Conservation (phyloP, 495 filamentous ascomycete species). For the Talaromyces nanjingensis region DNA sequence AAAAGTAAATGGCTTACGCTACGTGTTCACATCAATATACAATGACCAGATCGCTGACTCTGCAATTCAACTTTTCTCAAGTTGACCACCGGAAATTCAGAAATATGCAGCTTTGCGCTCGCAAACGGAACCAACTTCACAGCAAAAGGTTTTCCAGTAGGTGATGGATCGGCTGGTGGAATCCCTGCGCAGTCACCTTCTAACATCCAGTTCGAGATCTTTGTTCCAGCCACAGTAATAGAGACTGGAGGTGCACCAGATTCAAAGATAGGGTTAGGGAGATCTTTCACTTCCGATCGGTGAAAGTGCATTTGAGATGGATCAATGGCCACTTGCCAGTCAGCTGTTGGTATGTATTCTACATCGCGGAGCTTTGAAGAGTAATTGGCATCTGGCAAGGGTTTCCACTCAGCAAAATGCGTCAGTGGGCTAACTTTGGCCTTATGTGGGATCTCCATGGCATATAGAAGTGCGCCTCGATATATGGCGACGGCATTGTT, state of each 20-base stretch:
- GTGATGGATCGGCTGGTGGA: slow-evolving; percentile 31
- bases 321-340: slow-evolving; percentile 11
- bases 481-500: slow-evolving; percentile 51
- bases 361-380: slow-evolving; percentile 4
- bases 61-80: slow-evolving; percentile 1
- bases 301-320: slow-evolving; percentile 5
- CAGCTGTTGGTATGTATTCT: slow-evolving; percentile 14
- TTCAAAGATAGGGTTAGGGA: slow-evolving; percentile 43
- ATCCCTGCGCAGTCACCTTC: slow-evolving; percentile 37
- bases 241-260: slow-evolving; percentile 34
- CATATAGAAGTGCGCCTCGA: slow-evolving; percentile 49
- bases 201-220: slow-evolving; percentile 49
- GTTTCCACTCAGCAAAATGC: slow-evolving; percentile 8
- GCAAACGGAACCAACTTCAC: slow-evolving; percentile 49
- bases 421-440: slow-evolving; percentile 13
- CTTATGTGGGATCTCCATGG: slow-evolving; percentile 35
- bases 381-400: slow-evolving; percentile 5
- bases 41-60: not conserved
- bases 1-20: not conserved
- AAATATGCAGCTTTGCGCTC: slow-evolving; percentile 53
- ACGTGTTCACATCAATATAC: slow-evolving; percentile 4
- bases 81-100: slow-evolving; percentile 39
- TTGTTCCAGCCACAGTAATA: slow-evolving; percentile 42
- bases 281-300: slow-evolving; percentile 7
- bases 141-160: slow-evolving; percentile 31